These are phyloP conservation scores for Moelleriella libera DNA, from an alignment of 2,329 filamentous ascomycete genomes.

Conservation along the genomic window DNA sequence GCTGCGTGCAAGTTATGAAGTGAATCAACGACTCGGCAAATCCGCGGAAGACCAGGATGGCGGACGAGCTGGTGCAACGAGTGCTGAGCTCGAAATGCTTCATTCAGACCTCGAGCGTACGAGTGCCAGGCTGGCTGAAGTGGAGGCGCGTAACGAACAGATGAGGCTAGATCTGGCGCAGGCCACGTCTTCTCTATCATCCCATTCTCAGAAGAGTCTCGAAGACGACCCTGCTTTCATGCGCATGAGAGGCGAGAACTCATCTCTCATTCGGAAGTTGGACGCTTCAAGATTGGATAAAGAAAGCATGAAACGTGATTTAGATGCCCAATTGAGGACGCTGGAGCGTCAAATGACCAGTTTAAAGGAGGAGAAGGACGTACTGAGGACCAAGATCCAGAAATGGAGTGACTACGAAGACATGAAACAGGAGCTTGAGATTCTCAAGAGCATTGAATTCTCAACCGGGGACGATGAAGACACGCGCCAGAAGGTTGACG, in stretches of 20 bases:
- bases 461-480: conserved; percentile 78
- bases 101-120: conserved; percentile 84
- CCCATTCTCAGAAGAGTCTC: conserved; percentile 44
- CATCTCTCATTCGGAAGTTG: conserved; percentile 75
- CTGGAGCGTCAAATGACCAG: conserved; percentile 65
- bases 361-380: conserved; percentile 68
- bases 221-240: conserved; percentile 87
- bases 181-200: conserved; percentile 54
- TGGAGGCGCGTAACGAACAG: conserved; percentile 90
- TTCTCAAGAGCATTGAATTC: conserved; percentile 96
- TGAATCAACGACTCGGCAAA: conserved; percentile 75
- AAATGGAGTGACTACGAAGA: conserved; percentile 94
- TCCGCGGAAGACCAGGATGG: conserved; percentile 48
- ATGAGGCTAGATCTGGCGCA: conserved; percentile 82
- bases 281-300: conserved; percentile 74
- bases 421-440: conserved; percentile 87
- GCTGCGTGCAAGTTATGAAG: conserved; percentile 93
- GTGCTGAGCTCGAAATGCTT: conserved; percentile 87
- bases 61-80: conserved; percentile 54
- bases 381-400: conserved; percentile 65
- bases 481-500: conserved; percentile 25
- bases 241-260: conserved; percentile 84
- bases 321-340: conserved; percentile 63
- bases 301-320: conserved; percentile 62
- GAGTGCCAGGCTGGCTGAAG: conserved; percentile 71